Base-by-base conservation (phyloP, 345 rosid genomes). In the Aethionema arabicum region DNA sequence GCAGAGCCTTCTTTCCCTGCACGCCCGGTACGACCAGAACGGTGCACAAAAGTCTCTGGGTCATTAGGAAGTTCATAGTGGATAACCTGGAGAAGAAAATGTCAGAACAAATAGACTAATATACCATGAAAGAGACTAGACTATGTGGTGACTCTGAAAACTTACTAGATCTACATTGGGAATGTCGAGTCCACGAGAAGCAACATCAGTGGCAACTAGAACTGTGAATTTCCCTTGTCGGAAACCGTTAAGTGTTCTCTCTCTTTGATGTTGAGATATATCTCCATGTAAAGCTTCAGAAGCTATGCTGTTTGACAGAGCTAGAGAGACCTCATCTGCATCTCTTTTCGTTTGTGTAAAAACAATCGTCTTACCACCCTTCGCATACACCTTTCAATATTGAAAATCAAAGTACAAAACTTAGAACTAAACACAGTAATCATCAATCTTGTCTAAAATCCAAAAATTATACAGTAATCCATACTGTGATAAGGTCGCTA, bases 1-100 rank as follows among this genome's bases (percentile, higher is more conserved):
- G 97, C 91, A 75, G 84, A 78, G 66, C 99, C 99, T 84, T 82
- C 87, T 77, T 93, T 93, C 65, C 99, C 99, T 8, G 97, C 99
- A 38, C 96, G 97, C 45, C 99, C 99, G 51, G 99, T 93, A 73
- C 97, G 97, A 30, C 97, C 99, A 67, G 99, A 93, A 56, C 98
- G 95, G 68, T 89, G 98, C 73, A 92, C 99, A 84, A 93, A 93
- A 33, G 97, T 85, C 76, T 93, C 99, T 11, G 97, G 77, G 66
- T 87, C 99, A 78, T 93, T 93, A 27, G 99, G 99, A 76, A 93
- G 91, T 70, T 93, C 97, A 67, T 85, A 93, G 74, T 93, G 97
- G 78, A 93, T 89, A 55, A 93, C 31, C 99, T 93, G 86, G 54
- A 66, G 32, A 61, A 47, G 48, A 49, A 41, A 16, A 43, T 46